Base-by-base conservation (phyloP, 306 rosid species). In the Echinosophora koreensis region DNA sequence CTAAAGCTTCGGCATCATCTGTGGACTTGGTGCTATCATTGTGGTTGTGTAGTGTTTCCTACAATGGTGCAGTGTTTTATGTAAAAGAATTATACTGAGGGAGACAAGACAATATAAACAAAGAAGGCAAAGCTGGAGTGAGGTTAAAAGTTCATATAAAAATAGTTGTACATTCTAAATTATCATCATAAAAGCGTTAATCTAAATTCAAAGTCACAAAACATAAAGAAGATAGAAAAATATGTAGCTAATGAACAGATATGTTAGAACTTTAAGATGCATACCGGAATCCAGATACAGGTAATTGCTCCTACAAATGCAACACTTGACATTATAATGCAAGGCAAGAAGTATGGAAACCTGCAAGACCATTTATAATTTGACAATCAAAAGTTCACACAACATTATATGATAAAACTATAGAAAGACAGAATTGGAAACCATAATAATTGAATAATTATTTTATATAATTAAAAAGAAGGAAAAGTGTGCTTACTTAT, bases 21-120 rank as follows among this genome's bases (percentile, higher is more conserved):
- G 70, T 22, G 17, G 81, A 82, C 63, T 54, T 83, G 38, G 35
- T 32, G 35, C 69, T 60, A 16, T 10, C 68, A 4, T 69, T 13
- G 52, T 89, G 97, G 47, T 35, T 89, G 84, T 94, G 98, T 71
- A 94, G 83, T 63, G 97, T 91, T 84, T 94, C 98, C 98, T 92
- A 82, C 67, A 78, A 4, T 10, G 69, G 22, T 4, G 32, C 41
- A 82, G 54, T 60, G 67, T 52, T 66, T 69, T 44, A 30, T 1
- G 2, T 32, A 59, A 63, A 4, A 55, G 13, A 57, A 44, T 50
- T 8, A 42, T 32, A 39, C 17, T 30, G 8, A 17, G 39, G 56
- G 39, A 42, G 56, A 66, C 38, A 66, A 64, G 3, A 35, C 6
- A n/a, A 15, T 2, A 30, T 6, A 52, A 9, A 30, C 16, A n/a